Conservation (phyloP, 2,329 filamentous ascomycete species). For the Cercospora janseana region DNA sequence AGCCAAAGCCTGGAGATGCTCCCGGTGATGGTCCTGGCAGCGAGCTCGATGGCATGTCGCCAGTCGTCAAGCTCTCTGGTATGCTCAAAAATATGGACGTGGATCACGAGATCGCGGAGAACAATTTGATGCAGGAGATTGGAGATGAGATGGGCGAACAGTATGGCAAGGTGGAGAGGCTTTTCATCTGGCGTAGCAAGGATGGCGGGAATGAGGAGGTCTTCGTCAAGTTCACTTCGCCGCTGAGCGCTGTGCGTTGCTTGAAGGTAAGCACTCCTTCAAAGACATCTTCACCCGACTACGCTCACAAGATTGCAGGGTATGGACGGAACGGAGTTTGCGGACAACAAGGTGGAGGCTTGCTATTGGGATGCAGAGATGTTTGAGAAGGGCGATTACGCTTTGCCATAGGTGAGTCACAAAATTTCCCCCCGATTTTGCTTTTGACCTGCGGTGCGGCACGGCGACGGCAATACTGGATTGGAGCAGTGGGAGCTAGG, state of each 20-base stretch:
- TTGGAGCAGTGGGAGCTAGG: background rate
- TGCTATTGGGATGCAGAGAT: slow-evolving; percentile 78
- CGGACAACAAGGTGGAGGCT: slow-evolving; percentile 79
- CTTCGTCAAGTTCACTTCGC: slow-evolving; percentile 89
- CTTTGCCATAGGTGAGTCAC: slow-evolving; percentile 17
- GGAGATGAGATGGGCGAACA: slow-evolving; percentile 88
- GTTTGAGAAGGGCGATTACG: slow-evolving; percentile 65
- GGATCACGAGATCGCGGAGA: slow-evolving; percentile 68
- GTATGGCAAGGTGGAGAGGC: slow-evolving; percentile 44
- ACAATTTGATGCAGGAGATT: slow-evolving; percentile 83
- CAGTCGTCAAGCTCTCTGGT: slow-evolving; percentile 75
- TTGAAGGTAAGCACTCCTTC: slow-evolving; percentile 58
- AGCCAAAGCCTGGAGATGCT: slow-evolving; percentile 24
- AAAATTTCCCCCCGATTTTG: background rate
- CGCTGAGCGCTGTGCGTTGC: slow-evolving; percentile 81
- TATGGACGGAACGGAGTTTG: slow-evolving; percentile 82
- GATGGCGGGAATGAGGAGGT: slow-evolving; percentile 53
- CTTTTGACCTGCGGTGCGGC: background rate
- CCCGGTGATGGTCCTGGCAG: slow-evolving; percentile 21
- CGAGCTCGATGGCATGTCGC: slow-evolving; percentile 59
- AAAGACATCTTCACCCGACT: background rate
- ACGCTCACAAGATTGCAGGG: slow-evolving; percentile 43
- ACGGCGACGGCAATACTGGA: background rate
- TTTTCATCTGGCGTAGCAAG: slow-evolving; percentile 58
- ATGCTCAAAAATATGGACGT: slow-evolving; percentile 88